Base-by-base conservation (phyloP, 371 early-diverging fungal genomes). In the Mucor lusitanicus region DNA sequence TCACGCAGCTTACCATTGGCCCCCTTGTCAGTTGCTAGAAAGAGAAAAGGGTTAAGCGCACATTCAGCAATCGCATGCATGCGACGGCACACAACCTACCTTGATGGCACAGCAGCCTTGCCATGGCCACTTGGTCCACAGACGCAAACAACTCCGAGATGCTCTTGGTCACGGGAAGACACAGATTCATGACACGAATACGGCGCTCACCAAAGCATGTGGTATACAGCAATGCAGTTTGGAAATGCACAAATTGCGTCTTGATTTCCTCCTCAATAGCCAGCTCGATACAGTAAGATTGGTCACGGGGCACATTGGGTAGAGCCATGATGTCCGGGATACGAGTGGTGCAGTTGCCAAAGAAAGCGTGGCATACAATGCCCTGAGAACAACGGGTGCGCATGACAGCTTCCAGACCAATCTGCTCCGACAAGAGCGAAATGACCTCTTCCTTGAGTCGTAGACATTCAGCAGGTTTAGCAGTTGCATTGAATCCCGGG, bases 331-430 rank as follows among this genome's bases (percentile, higher is more conserved):
- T 80, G 75, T 99, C 99, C 28, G 95, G 91, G n/a, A 94, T 93
- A 11, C 97, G 96, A 25, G 97, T 85, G 78, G 97, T 97, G 77
- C 96, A 97, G 88, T 97, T 96, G 32, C 99, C 99, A 68, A 96
- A 94, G 85, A 93, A 98, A 13, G 94, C 88, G 25, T 88, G 90
- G 91, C 94, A 92, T 55, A 88, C 88, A 59, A 96, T 58, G 30
- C 94, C 97, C 66, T 92, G 93, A 13, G 95, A 94, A 9, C 96
- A 94, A 62, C 99, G 89, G 19, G 99, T 91, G 55, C 99, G 90
- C 75, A 99, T 89, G 19, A 99, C 98, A 6, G 97, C 98, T 69
- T 99, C 99, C 48, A 97, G 79, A n/a, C 94, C 97, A 69, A 96
- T 85, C 46, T 93, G 88, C 28, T 92, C 87, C 4, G 91, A 85